Conservation (phyloP, 108 stramenopile genomes). For the Skeletonema potamos region DNA sequence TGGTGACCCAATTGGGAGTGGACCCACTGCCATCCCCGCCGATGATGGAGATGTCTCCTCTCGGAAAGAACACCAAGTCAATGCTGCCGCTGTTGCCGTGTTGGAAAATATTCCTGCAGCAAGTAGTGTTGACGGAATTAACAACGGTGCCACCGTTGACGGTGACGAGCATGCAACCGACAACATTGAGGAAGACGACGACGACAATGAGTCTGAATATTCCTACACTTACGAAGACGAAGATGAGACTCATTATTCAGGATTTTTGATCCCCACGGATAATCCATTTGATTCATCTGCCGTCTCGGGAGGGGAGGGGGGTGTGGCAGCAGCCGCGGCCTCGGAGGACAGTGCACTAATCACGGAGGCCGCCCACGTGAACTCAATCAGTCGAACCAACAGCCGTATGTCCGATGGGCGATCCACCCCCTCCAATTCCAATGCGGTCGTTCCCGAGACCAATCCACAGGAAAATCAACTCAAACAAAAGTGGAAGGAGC, state of each 20-base stretch:
- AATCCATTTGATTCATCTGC: slow-evolving; percentile 2
- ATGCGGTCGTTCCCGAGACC: slow-evolving; percentile 1
- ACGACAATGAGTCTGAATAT: slow-evolving; percentile 59
- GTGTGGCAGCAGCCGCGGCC: slow-evolving; percentile 6
- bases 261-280: slow-evolving; percentile 61
- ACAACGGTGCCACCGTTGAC: not conserved
- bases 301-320: slow-evolving; percentile 19
- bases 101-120: not conserved
- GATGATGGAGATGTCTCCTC: not conserved
- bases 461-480: slow-evolving; percentile 6
- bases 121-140: not conserved
- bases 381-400: not conserved
- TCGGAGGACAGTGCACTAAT: not conserved
- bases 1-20: not conserved
- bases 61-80: not conserved
- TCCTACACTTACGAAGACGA: slow-evolving; percentile 85
- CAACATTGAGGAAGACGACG: slow-evolving; percentile 34
- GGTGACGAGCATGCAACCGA: slow-evolving; percentile 23
- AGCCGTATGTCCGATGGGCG: not conserved
- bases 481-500: slow-evolving; percentile 74
- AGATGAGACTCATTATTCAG: slow-evolving; percentile 75
- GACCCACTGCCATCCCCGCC: not conserved
- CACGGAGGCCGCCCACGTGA: not conserved
- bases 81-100: not conserved
- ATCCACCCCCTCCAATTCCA: not conserved